Percentiles rank a stretch among this genome's conserved stretches.
Conservation (phyloP, 2,329 filamentous ascomycete genomes). For the Pseudogymnoascus sp. region DNA sequence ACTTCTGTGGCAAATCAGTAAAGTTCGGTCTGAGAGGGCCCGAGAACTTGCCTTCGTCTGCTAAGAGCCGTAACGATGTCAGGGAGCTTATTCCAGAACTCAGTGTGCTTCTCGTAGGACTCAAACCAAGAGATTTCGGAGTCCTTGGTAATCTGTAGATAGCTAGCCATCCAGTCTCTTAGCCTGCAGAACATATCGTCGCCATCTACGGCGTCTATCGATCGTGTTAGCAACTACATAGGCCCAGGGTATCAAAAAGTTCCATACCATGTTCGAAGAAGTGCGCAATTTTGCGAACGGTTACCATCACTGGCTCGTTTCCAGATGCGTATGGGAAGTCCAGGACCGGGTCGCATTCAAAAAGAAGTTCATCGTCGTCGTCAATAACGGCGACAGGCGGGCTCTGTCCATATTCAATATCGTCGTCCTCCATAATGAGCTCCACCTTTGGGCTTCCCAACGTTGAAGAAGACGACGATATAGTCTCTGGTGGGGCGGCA, state of each 20-base stretch:
- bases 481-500: slow-evolving; percentile 22
- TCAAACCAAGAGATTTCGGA: slow-evolving; percentile 32
- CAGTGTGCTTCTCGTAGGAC: slow-evolving; percentile 35
- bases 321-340: slow-evolving; percentile 36
- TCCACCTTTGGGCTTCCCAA: slow-evolving; percentile 26
- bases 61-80: slow-evolving; percentile 37
- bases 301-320: slow-evolving; percentile 16
- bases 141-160: slow-evolving; percentile 34
- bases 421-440: slow-evolving; percentile 21
- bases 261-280: slow-evolving; percentile 32
- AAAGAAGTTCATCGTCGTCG: slow-evolving; percentile 18
- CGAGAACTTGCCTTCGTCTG: slow-evolving; percentile 34
- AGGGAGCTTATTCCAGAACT: slow-evolving; percentile 46
- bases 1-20: slow-evolving; percentile 20
- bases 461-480: slow-evolving; percentile 25
- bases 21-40: background rate
- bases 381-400: slow-evolving; percentile 24
- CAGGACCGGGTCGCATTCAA: slow-evolving; percentile 33
- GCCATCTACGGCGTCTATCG: slow-evolving; percentile 35
- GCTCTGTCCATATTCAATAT: slow-evolving; percentile 20
- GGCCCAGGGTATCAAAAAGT: slow-evolving; percentile 17
- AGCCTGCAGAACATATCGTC: slow-evolving; percentile 38
- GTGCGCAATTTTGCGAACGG: slow-evolving; percentile 22
- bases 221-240: slow-evolving; percentile 20
- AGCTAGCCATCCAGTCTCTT: slow-evolving; percentile 42